phyloP scores from a whole-genome alignment of 805 yeast species.

The Debaryomyces hansenii region DNA sequence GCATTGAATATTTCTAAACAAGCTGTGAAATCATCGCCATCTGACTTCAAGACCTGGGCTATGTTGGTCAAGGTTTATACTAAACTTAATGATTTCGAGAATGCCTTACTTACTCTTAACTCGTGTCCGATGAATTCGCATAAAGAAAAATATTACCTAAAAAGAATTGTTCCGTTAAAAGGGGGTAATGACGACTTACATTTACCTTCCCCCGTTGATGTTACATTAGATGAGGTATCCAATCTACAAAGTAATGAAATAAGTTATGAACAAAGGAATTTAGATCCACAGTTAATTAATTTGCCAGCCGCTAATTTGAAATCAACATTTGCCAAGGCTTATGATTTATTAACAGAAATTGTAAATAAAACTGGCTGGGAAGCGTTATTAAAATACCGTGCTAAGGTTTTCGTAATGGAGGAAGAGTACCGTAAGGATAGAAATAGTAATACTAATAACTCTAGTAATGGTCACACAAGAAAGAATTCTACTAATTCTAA shows the following conservation, averaged over 20 bases:
- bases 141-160: conserved; percentile 63
- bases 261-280: conserved; percentile 60
- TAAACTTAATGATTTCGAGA: conserved; percentile 62
- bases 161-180: conserved; percentile 56
- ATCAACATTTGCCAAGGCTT: conserved; percentile 46
- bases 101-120: conserved; percentile 69
- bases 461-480: conserved; percentile 13
- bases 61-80: conserved; percentile 64
- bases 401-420: conserved; percentile 49
- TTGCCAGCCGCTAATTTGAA: conserved; percentile 71
- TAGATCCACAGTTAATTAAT: conserved; percentile 60
- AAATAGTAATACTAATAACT: conserved; percentile 9
- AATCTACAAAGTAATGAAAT: conserved; percentile 66
- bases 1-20: conserved; percentile 60
- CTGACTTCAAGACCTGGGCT: conserved; percentile 76
- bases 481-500: conserved; percentile 14
- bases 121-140: conserved; percentile 81
- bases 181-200: conserved; percentile 56
- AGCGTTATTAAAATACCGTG: conserved; percentile 42
- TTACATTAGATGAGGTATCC: conserved; percentile 66
- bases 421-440: conserved; percentile 46
- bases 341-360: conserved; percentile 45
- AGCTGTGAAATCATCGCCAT: conserved; percentile 72
- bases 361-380: conserved; percentile 49
- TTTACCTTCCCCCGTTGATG: conserved; percentile 76